Base-by-base conservation (phyloP, 1,139 yeast genomes). In the Eremothecium gossypii region DNA sequence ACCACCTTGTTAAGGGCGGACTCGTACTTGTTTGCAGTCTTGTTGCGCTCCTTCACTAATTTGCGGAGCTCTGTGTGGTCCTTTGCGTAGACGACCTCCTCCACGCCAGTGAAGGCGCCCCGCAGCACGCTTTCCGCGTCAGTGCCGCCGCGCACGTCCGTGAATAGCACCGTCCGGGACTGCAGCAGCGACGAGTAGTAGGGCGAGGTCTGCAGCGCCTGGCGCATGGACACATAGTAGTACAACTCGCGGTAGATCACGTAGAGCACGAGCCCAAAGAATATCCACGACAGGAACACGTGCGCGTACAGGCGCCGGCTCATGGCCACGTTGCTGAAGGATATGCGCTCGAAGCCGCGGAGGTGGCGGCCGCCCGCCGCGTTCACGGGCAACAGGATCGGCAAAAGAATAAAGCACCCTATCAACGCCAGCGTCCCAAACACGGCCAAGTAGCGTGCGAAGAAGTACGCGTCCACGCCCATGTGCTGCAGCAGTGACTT, bases 401-500 rank as follows among this genome's bases (percentile, higher is more conserved):
- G 91, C 76, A 85, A 77, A 12, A 80, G 64, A 14, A 82, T 52
- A 28, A 83, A 49, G 42, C 84, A 76, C 1, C 94, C 93, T 9
- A 79, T 57, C 8, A 79, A 55, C 27, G 83, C 74, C 39, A 84
- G 61, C 12, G 73, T 61, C 27, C 76, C 69, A 45, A 83, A 73
- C 40, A 84, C 71, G 43, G 81, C 76, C 46, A 91, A 60, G 60
- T 79, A 91, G 50, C 98, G 71, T 42, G 85, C 63, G 58, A 84
- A 89, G 53, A 87, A 79, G 64, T 86, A 91, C 11, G 96, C 96
- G 62, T 89, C 97, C 9, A 85, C 63, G 34, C 96, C 94, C 27
- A 86, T 72, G 51, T 83, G 86, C 55, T 83, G 84, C 48, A 91
- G 73, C 43, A 86, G 64, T 58, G 73, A 84, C 1, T 80, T 56